Percentiles rank a stretch among this genome's conserved stretches.
Evolutionary conservation across 768 basidiomycete genomes (phyloP).

Genomic region (Xerocomellus intermedius): DNA sequence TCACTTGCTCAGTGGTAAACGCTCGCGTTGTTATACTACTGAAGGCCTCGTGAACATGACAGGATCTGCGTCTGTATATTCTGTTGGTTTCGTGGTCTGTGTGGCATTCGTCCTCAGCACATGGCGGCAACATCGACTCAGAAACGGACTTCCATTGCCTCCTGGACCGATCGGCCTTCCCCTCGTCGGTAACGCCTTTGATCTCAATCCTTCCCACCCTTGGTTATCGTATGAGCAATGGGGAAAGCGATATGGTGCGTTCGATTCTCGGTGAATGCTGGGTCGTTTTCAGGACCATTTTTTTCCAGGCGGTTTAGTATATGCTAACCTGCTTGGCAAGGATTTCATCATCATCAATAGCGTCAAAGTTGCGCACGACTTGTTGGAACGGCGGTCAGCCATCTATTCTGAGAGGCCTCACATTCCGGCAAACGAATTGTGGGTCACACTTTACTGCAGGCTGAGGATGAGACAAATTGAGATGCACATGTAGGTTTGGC

Average conservation of each 20-base stretch:
- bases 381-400: conserved; percentile 27
- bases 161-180: conserved; percentile 52
- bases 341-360: conserved; percentile 30
- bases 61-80: conserved; percentile 2
- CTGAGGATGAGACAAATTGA: not conserved
- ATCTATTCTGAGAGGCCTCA: conserved; percentile 30
- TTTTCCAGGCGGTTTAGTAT: conserved; percentile 24
- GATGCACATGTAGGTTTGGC: conserved; percentile 21
- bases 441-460: not conserved
- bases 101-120: not conserved
- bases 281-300: not conserved
- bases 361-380: conserved; percentile 18
- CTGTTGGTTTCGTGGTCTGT: conserved; percentile 4
- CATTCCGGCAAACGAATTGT: conserved; percentile 22
- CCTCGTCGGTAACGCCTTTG: conserved; percentile 24
- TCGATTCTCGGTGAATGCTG: not conserved
- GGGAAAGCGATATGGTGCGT: conserved; percentile 33
- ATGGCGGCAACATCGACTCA: conserved; percentile 17
- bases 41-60: not conserved
- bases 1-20: not conserved
- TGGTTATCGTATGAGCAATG: conserved; percentile 36
- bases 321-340: conserved; percentile 24
- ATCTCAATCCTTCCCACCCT: conserved; percentile 21
- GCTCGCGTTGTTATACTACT: not conserved
- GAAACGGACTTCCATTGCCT: conserved; percentile 35